Evolutionary conservation across 768 basidiomycete species (phyloP), one percentile per base, ranked within the genome.

Genomic region (Termitomyces sp.): DNA sequence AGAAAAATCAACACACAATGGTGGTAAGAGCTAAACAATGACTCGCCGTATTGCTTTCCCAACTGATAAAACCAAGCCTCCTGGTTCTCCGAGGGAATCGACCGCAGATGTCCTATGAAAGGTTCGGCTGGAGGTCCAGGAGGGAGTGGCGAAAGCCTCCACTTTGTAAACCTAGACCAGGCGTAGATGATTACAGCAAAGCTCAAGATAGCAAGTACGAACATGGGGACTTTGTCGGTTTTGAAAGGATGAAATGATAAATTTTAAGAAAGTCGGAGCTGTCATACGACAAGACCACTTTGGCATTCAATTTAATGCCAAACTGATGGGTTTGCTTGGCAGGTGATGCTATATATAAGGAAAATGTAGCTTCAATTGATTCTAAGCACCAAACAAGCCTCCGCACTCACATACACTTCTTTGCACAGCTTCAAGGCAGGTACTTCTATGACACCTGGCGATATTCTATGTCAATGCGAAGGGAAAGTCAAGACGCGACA

Each of bases 71-170:
- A 66, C 20, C 44, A 7, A 15, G 42, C 38, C 20, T 63, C 58
- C 49, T 65, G 66, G 44, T 62, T 46, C 20, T 62, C 48, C 16
- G 48, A 39, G 9, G 60, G 58, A 0, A 65, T 53, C 18, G 62
- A 16, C n/a, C 63, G 58, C 16, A 68, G 32, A 55, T 68, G 67
- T 18, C 65, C 65, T 16, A 68, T 63, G 33, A 68, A 18, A 13
- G 63, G 65, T 2, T 66, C 63, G 9, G 59, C 61, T 7, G 61
- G 63, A 38, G 67, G 67, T 16, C 67, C 65, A 38, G 67, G 65
- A 3, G 65, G 67, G 9, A 68, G 58, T 7, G 64, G 63, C 8
- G 22, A 44, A 13, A 13, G 48, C 39, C 22, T 52, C 35, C 22
- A 13, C 22, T 48, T 57, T 2, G 11, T 45, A 0, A 36, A 16